These are phyloP conservation scores for Piromyces finnis DNA, from an alignment of 192 early-diverging fungal genomes.

Conservation along the genomic window DNA sequence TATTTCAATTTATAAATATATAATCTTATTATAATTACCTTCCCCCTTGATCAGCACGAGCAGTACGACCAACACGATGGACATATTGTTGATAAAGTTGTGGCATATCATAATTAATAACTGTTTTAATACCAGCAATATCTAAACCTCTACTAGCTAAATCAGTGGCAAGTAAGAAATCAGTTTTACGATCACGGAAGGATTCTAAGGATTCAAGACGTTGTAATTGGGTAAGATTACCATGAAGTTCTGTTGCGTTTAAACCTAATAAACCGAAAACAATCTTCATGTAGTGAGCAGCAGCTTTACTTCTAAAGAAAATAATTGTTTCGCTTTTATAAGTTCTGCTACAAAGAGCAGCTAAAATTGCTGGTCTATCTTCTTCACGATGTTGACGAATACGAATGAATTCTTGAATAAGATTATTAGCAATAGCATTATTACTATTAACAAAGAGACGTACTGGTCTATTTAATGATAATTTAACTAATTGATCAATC, in stretches of 20 bases:
- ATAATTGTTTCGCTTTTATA: constrained; percentile 67
- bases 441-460: constrained; percentile 72
- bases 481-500: constrained; percentile 77
- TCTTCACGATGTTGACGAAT: constrained; percentile 71
- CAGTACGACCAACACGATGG: constrained; percentile 36
- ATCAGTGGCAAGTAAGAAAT: constrained; percentile 89
- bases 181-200: constrained; percentile 70
- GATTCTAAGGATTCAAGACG: constrained; percentile 75
- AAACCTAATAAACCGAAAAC: constrained; percentile 80
- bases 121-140: constrained; percentile 87
- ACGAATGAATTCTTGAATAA: constrained; percentile 92
- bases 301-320: constrained; percentile 87
- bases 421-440: constrained; percentile 52
- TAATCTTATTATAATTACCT: not conserved
- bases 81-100: constrained; percentile 79
- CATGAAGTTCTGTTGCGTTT: constrained; percentile 81
- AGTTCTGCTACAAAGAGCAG: constrained; percentile 63
- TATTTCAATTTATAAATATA: no score
- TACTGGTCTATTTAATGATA: constrained; percentile 79
- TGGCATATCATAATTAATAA: constrained; percentile 99
- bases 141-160: constrained; percentile 92
- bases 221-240: constrained; percentile 74
- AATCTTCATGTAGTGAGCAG: constrained; percentile 97
- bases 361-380: constrained; percentile 67
- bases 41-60: not conserved